Conservation (phyloP, 768 basidiomycete species). For the Naganishia vaughanmartiniae region DNA sequence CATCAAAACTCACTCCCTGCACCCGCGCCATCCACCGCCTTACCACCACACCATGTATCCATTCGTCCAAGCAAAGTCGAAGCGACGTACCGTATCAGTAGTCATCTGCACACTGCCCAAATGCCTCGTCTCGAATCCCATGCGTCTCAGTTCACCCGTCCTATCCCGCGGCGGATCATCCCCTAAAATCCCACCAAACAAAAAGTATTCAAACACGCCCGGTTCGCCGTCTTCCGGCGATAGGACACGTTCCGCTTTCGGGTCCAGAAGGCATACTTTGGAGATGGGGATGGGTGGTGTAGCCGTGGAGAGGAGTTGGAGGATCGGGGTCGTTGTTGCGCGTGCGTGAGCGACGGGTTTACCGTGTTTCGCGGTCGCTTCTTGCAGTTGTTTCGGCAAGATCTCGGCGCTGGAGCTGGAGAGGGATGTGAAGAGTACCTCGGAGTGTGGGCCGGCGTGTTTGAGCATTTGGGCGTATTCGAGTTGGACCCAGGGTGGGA, state of each 20-base stretch:
- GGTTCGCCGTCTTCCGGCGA: slow-evolving; percentile 70
- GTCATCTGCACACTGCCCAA: slow-evolving; percentile 94
- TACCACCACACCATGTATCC: too few species aligned
- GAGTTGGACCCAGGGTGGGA: slow-evolving; percentile 76
- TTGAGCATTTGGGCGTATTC: slow-evolving; percentile 89
- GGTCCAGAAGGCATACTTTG: slow-evolving; percentile 88
- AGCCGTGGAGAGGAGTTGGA: slow-evolving; percentile 58
- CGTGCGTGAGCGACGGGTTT: slow-evolving; percentile 55
- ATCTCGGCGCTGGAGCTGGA: slow-evolving; percentile 56
- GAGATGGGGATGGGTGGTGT: slow-evolving; percentile 54
- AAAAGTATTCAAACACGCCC: slow-evolving; percentile 75
- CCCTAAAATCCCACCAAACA: slow-evolving; percentile 75
- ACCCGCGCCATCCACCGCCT: too few species aligned
- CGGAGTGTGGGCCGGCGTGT: slow-evolving; percentile 65
- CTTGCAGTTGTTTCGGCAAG: slow-evolving; percentile 32
- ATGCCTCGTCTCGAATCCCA: slow-evolving; percentile 83
- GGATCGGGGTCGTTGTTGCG: slow-evolving; percentile 41
- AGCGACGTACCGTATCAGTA: slow-evolving; percentile 80
- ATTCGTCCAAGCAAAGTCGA: too few species aligned
- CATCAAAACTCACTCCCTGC: too few species aligned
- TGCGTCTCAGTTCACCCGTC: slow-evolving; percentile 76
- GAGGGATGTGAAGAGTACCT: slow-evolving; percentile 80
- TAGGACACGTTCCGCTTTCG: slow-evolving; percentile 69
- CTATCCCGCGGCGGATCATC: slow-evolving; percentile 95
- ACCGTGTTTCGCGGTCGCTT: slow-evolving; percentile 44